These are phyloP conservation scores for Saksenaea vasiformis DNA, from an alignment of 371 early-diverging fungal genomes.

Conservation along the genomic window DNA sequence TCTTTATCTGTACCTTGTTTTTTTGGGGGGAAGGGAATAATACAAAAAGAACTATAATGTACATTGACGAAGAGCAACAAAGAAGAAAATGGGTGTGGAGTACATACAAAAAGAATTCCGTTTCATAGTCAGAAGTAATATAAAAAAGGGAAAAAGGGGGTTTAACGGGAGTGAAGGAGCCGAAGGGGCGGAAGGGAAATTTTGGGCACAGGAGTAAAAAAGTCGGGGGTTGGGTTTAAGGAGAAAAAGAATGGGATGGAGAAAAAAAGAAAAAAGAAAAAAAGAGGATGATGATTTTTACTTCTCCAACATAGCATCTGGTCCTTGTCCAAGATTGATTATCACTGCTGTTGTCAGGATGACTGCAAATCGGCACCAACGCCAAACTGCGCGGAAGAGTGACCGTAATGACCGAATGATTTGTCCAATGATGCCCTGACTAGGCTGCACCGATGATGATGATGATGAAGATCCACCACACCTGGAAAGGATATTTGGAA, in stretches of 20 bases:
- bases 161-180: not conserved
- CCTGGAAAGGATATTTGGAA: conserved; percentile 1
- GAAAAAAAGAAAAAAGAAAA: not conserved
- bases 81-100: not conserved
- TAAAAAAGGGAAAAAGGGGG: not conserved
- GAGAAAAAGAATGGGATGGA: not conserved
- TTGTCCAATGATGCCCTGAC: conserved; percentile 8
- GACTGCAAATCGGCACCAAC: conserved; percentile 56
- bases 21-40: not conserved
- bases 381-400: conserved; percentile 21
- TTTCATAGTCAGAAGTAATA: too few species aligned
- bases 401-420: not conserved
- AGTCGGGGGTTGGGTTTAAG: not conserved
- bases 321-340: conserved; percentile 45
- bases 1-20: not conserved
- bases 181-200: not conserved
- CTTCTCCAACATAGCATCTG: conserved; percentile 26
- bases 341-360: conserved; percentile 44
- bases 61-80: conserved; percentile 2
- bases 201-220: not conserved
- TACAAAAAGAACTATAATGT: conserved; percentile 4
- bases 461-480: not conserved
- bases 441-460: not conserved
- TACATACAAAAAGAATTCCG: too few species aligned
- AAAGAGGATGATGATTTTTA: conserved; percentile 1